A percentile compares a stretch with the other conserved stretches of the same genome.
Evolutionary conservation across 768 basidiomycete genomes (phyloP).

Genomic region (Lentinula sp.): DNA sequence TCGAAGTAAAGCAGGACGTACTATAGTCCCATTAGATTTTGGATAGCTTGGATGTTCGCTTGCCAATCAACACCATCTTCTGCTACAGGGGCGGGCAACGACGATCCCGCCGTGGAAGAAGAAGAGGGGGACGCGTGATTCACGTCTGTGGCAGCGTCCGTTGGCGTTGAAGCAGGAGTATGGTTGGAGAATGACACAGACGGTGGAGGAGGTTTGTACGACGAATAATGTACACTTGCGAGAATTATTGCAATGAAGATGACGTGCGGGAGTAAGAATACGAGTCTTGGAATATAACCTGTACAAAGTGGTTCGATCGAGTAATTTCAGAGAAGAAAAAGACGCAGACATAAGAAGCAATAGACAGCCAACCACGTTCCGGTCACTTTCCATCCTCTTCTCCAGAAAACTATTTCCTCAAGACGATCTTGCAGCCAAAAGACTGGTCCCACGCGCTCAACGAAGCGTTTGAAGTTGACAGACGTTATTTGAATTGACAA

Average conservation of each 20-base stretch:
- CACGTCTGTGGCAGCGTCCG: constrained; percentile 10
- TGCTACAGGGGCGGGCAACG: constrained; percentile 19
- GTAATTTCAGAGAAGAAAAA: not conserved
- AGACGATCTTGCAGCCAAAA: constrained; percentile 89
- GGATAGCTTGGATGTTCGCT: constrained; percentile 83
- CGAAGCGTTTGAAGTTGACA: constrained; percentile 76
- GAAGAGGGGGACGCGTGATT: not conserved
- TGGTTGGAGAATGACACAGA: constrained; percentile 2
- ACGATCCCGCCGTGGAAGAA: not conserved
- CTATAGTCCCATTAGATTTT: constrained; percentile 86
- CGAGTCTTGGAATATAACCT: constrained; percentile 76
- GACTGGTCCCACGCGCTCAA: constrained; percentile 66
- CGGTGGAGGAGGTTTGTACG: constrained; percentile 15
- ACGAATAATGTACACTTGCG: constrained; percentile 48
- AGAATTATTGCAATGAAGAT: constrained; percentile 61
- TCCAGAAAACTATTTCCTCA: constrained; percentile 85
- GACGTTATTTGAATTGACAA: constrained; percentile 75
- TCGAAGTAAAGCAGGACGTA: constrained; percentile 30
- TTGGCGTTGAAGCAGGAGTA: constrained; percentile 2
- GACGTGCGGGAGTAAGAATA: constrained; percentile 66
- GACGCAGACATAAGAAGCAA: constrained; percentile 68
- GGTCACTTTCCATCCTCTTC: constrained; percentile 67
- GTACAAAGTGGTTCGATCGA: not conserved
- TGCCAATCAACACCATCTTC: constrained; percentile 79
- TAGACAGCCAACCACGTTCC: constrained; percentile 71